Conservation (phyloP, 805 yeast genomes). For the Hemisphaericaspora nanyangensis region DNA sequence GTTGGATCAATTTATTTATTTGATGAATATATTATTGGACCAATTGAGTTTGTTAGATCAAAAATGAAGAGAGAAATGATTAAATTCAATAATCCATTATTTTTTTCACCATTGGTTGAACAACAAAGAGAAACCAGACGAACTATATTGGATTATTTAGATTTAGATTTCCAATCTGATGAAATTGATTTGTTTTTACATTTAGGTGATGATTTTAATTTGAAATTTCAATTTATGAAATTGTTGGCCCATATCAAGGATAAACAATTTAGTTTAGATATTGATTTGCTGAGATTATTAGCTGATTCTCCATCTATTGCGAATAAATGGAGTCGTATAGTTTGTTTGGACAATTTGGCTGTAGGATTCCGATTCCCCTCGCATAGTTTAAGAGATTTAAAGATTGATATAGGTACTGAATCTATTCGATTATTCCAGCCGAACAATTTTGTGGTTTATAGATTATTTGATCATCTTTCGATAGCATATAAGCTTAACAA, state of each 20-base stretch:
- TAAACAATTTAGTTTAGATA: constrained; percentile 8
- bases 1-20: constrained; percentile 32
- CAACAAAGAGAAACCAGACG: not conserved
- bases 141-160: not conserved
- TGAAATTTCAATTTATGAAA: constrained; percentile 39
- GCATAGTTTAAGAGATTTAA: constrained; percentile 12
- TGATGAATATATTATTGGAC: constrained; percentile 25
- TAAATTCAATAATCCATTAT: constrained; percentile 5
- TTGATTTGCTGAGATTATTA: constrained; percentile 37
- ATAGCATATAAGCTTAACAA: constrained; percentile 30
- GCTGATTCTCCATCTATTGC: constrained; percentile 50
- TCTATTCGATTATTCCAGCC: constrained; percentile 35
- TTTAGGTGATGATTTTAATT: constrained; percentile 47
- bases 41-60: constrained; percentile 20
- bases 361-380: constrained; percentile 8
- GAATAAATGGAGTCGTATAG: constrained; percentile 47
- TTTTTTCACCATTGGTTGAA: not conserved
- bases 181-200: constrained; percentile 22
- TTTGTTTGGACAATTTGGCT: constrained; percentile 34
- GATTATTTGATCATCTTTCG: constrained; percentile 36
- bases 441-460: constrained; percentile 33
- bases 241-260: constrained; percentile 4
- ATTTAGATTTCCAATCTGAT: not conserved
- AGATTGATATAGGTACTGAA: constrained; percentile 19
- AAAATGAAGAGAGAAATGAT: constrained; percentile 21